Percentiles rank a stretch among this genome's conserved stretches.
Conservation (phyloP, 768 basidiomycete species). For the Clavulina sp. region DNA sequence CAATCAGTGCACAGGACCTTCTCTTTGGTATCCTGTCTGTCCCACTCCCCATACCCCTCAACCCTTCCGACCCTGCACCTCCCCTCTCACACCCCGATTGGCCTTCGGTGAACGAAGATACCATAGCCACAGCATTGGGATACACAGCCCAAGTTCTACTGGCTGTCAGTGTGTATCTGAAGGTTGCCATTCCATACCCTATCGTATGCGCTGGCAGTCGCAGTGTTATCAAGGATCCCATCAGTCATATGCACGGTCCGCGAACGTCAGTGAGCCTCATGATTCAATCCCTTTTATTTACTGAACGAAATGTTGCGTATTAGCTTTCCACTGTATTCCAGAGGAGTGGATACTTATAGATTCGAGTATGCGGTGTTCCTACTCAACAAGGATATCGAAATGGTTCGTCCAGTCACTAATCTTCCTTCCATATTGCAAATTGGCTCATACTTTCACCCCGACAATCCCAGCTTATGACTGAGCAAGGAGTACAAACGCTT, state of each 20-base stretch:
- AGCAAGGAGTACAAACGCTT: conserved; percentile 70
- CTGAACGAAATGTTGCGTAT: not conserved
- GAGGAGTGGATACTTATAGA: conserved; percentile 88
- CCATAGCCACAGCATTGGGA: conserved; percentile 76
- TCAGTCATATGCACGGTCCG: conserved; percentile 89
- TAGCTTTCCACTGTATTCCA: conserved; percentile 91
- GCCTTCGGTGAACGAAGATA: conserved; percentile 65
- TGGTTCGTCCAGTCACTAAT: conserved; percentile 32
- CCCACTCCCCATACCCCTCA: conserved; percentile 77
- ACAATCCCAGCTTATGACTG: conserved; percentile 84
- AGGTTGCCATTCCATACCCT: conserved; percentile 67
- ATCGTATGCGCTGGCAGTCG: conserved; percentile 80
- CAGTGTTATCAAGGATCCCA: conserved; percentile 80
- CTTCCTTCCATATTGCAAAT: not conserved
- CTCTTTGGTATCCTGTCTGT: conserved; percentile 74
- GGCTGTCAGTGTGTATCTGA: conserved; percentile 61
- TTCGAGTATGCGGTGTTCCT: conserved; percentile 97
- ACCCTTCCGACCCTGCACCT: conserved; percentile 63
- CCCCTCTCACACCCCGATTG: conserved; percentile 50
- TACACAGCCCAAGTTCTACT: conserved; percentile 79
- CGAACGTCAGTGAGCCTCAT: conserved; percentile 57
- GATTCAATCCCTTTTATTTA: not conserved
- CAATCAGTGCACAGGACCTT: conserved; percentile 66
- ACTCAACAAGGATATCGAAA: conserved; percentile 92
- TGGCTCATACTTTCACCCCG: not conserved